Base-by-base conservation (phyloP, 2,329 filamentous ascomycete species). In the Hymenoscyphus fraxineus region DNA sequence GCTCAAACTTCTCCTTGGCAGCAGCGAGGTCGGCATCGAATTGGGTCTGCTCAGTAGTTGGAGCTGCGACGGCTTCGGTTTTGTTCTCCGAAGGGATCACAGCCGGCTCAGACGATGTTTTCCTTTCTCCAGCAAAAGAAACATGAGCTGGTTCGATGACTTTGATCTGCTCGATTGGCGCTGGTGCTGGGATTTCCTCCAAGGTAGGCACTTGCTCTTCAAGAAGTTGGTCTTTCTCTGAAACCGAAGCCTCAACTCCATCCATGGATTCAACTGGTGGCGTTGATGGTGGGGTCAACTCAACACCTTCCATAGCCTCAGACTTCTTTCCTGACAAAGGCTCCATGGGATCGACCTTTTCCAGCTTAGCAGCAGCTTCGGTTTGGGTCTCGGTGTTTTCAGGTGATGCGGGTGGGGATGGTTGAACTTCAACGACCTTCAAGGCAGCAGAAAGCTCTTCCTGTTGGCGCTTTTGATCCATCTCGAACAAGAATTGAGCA, bases 401-500 rank as follows among this genome's bases (percentile, higher is more conserved):
- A 13, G 44, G 47, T 1, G 54, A 58, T 12, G 56, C n/a, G 5
- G 19, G n/a, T 40, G 39, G 35, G 13, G 55, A 35, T 54, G 67
- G 65, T 19, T 67, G 64, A 32, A 69, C 51, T 44, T 71, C 69
- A 5, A 74, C 71, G 38, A 70, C 68, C 63, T 68, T 68, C 19
- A 75, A 59, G 15, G 64, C 66, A 35, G 66, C 64, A 7, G 67
- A 60, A 32, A 75, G 60, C 64, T 73, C 71, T 61, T 75, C 72
- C 39, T 72, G 71, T 57, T 72, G 72, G 44, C 61, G 62, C 71
- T 75, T 75, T 70, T 73, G 68, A 60, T 75, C 74, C 67, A 69
- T 65, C 62, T 74, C 73, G 27, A 63, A 61, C 62, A 76, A 60
- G 60, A 90, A 97, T 79, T 93, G 88, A 12, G 93, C 91, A 75